Conservation (phyloP, 2,329 filamentous ascomycete genomes). For the Phialophora chinensis region DNA sequence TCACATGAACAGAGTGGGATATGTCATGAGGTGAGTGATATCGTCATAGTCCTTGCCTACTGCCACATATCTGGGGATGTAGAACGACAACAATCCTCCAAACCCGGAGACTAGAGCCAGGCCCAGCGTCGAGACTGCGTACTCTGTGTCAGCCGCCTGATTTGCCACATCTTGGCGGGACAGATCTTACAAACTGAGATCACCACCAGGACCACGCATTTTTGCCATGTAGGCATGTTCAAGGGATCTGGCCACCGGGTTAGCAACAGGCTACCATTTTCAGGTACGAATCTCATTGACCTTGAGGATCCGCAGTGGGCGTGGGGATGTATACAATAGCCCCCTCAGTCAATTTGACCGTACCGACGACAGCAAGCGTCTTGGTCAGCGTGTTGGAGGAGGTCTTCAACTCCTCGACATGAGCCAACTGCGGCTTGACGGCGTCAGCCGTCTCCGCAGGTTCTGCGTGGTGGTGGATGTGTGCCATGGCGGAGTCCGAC, state of each 20-base stretch:
- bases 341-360: background rate
- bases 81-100: background rate
- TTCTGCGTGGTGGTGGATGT: too few species aligned
- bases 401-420: too few species aligned
- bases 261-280: background rate
- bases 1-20: slow-evolving; percentile 1
- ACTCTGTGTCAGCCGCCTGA: background rate
- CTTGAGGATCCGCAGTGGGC: background rate
- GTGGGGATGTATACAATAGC: background rate
- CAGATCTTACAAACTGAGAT: background rate
- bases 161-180: background rate
- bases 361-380: background rate
- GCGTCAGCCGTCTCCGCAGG: too few species aligned
- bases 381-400: too few species aligned
- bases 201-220: background rate
- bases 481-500: too few species aligned
- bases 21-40: background rate
- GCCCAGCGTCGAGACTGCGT: background rate
- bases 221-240: background rate
- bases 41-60: background rate
- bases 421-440: too few species aligned
- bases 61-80: background rate
- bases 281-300: background rate
- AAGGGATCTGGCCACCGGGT: background rate
- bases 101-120: background rate